Evolutionary conservation across 768 basidiomycete species (phyloP).

Genomic region (Hericium erinaceus): DNA sequence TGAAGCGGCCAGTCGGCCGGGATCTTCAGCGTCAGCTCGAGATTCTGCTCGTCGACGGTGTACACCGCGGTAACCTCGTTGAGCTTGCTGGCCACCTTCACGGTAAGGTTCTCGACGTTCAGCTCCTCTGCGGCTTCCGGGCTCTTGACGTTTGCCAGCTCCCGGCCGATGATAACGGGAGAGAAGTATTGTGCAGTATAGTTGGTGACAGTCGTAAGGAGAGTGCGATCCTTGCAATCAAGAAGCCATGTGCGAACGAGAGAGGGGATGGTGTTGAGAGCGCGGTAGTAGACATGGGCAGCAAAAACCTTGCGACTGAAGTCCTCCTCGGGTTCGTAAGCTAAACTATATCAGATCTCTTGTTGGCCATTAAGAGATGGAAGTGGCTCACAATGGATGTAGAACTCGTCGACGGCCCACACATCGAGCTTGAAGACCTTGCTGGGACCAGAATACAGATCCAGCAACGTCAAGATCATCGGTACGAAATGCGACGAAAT

Average conservation of each 20-base stretch:
- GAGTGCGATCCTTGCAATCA: constrained; percentile 82
- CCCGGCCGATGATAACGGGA: constrained; percentile 75
- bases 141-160: constrained; percentile 65
- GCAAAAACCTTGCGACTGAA: constrained; percentile 58
- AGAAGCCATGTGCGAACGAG: constrained; percentile 80
- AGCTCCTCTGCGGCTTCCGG: constrained; percentile 46
- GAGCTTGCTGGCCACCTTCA: constrained; percentile 65
- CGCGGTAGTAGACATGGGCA: constrained; percentile 84
- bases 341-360: constrained; percentile 24
- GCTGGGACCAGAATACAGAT: constrained; percentile 52
- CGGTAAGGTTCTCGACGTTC: constrained; percentile 64
- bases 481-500: constrained; percentile 62
- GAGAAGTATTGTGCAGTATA: constrained; percentile 86
- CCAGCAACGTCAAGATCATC: constrained; percentile 54
- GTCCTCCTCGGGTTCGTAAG: constrained; percentile 43
- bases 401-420: constrained; percentile 82
- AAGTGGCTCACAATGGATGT: constrained; percentile 52
- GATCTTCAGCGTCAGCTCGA: constrained; percentile 82
- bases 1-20: constrained; percentile 89
- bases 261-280: constrained; percentile 75
- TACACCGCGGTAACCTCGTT: constrained; percentile 86
- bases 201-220: constrained; percentile 60
- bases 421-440: constrained; percentile 73
- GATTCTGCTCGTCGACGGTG: constrained; percentile 83
- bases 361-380: neutral